These are phyloP conservation scores for Stephania japonica DNA, from an alignment of 164 flowering plant genomes.

Conservation along the genomic window DNA sequence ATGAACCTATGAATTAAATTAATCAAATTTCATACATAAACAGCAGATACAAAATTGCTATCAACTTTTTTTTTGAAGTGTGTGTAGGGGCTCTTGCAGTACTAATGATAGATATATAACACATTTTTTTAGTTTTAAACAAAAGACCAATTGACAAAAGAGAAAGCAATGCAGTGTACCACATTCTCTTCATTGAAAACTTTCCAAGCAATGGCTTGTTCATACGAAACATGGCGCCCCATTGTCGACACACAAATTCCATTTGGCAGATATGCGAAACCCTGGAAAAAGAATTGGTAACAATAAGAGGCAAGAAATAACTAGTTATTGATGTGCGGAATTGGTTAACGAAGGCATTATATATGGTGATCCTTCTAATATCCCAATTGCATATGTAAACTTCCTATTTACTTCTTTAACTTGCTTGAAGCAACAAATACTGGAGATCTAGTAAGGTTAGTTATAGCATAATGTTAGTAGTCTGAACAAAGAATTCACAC, in stretches of 20 bases:
- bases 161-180: slow-evolving; percentile 78
- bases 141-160: slow-evolving; percentile 90
- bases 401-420: no score
- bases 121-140: slow-evolving; percentile 25
- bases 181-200: slow-evolving; percentile 60
- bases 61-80: neutral
- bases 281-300: slow-evolving; percentile 38
- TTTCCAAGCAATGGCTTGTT: slow-evolving; percentile 86
- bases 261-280: slow-evolving; percentile 62
- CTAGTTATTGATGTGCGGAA: neutral
- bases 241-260: slow-evolving; percentile 83
- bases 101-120: neutral
- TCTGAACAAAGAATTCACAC: neutral
- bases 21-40: slow-evolving; percentile 1
- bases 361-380: neutral
- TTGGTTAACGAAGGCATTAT: neutral
- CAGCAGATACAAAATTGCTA: neutral
- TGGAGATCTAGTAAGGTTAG: neutral
- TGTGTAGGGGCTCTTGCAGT: neutral
- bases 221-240: slow-evolving; percentile 80
- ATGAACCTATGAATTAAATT: neutral
- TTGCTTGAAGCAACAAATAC: no score
- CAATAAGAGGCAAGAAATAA: neutral
- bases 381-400: no score
- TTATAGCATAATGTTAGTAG: neutral